Percentiles rank a stretch among this genome's conserved stretches.
Evolutionary conservation across 164 flowering plant genomes (phyloP).

Genomic region (Aristolochia contorta): DNA sequence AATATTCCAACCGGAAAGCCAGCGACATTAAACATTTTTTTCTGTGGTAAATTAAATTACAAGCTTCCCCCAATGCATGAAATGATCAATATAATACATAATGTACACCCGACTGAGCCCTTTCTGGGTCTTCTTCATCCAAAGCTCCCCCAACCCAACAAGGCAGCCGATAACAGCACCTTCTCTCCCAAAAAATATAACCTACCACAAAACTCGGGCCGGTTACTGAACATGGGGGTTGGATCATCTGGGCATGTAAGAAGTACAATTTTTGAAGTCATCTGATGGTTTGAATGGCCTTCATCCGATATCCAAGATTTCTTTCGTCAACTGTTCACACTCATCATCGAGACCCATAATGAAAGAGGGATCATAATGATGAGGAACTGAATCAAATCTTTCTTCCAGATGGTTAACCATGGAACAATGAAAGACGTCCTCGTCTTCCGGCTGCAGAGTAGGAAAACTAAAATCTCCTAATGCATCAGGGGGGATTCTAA

Average conservation of each 20-base stretch:
- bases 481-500: constrained; percentile 12
- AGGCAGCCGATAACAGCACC: not conserved
- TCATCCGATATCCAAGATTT: constrained; percentile 29
- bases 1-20: too few species aligned
- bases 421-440: not conserved
- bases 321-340: constrained; percentile 23
- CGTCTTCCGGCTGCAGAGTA: constrained; percentile 4
- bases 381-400: constrained; percentile 17
- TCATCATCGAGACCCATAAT: constrained; percentile 39
- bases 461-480: constrained; percentile 8
- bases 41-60: constrained; percentile 3
- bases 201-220: not conserved
- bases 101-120: not conserved
- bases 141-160: not conserved
- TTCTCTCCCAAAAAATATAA: not conserved
- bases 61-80: constrained; percentile 1
- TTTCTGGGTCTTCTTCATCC: not conserved
- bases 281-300: too few species aligned
- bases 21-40: not conserved
- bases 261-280: not conserved
- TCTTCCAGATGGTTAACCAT: constrained; percentile 16
- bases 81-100: constrained; percentile 1
- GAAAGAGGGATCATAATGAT: constrained; percentile 27
- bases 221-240: not conserved
- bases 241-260: not conserved